Evolutionary conservation across 192 early-diverging fungal species (phyloP).

Genomic region (Oehlia diaphana): DNA sequence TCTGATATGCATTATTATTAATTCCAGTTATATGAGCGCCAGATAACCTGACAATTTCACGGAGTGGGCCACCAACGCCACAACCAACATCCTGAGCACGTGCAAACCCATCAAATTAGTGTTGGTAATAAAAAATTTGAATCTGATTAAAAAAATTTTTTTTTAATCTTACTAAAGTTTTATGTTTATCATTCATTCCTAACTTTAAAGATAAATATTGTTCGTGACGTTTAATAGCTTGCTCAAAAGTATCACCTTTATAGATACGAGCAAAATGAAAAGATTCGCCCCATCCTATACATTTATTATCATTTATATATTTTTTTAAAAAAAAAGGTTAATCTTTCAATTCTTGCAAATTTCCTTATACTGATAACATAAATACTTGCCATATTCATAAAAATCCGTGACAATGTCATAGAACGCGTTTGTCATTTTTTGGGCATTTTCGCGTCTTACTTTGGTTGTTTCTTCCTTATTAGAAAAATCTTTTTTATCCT

Average conservation of each 20-base stretch:
- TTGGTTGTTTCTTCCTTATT: constrained; percentile 37
- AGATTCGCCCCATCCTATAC: constrained; percentile 72
- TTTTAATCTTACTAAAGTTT: constrained; percentile 64
- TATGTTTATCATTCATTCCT: constrained; percentile 61
- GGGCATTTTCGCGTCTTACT: constrained; percentile 40
- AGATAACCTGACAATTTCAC: constrained; percentile 80
- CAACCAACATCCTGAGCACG: constrained; percentile 78
- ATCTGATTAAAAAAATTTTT: constrained; percentile 21
- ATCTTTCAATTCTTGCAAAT: neutral
- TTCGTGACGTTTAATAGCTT: constrained; percentile 85
- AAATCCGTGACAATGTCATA: constrained; percentile 49
- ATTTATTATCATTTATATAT: neutral
- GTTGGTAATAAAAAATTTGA: neutral
- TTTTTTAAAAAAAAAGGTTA: neutral
- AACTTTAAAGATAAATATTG: constrained; percentile 71
- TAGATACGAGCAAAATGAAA: constrained; percentile 88
- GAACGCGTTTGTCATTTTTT: constrained; percentile 46
- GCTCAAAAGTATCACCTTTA: constrained; percentile 69
- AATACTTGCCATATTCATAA: constrained; percentile 46
- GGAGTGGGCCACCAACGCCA: constrained; percentile 88
- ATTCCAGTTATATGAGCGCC: constrained; percentile 78
- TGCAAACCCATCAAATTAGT: neutral
- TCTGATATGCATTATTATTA: constrained; percentile 94
- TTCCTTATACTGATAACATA: neutral
- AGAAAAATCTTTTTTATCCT: constrained; percentile 38